Evolutionary conservation across 1,139 yeast genomes (phyloP).

Genomic region (Pichia sp.): DNA sequence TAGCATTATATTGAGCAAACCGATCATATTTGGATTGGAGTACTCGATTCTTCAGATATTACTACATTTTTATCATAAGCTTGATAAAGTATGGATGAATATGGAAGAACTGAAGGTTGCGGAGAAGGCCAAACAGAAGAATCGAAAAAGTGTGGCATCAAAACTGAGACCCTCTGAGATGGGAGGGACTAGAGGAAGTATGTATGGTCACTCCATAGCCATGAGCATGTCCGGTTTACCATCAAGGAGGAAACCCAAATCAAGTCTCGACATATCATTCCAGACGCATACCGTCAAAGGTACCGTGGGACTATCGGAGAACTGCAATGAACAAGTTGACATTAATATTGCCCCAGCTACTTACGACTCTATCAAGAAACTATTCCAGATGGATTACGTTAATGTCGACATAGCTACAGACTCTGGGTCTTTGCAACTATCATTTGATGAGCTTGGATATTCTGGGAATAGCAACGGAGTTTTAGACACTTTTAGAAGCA

Average conservation of each 20-base stretch:
- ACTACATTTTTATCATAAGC: not conserved
- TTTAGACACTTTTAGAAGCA: slow-evolving; percentile 2
- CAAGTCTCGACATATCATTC: not conserved
- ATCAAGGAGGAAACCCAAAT: too few relatives aligned
- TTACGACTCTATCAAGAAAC: slow-evolving; percentile 3
- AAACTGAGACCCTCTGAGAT: too few relatives aligned
- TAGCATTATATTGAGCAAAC: slow-evolving; percentile 37
- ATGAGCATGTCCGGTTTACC: too few relatives aligned
- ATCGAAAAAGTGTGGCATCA: too few relatives aligned
- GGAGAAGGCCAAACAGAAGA: too few relatives aligned
- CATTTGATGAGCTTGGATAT: slow-evolving; percentile 1
- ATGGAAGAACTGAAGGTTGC: not conserved
- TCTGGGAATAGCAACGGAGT: not conserved
- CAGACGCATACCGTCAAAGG: slow-evolving; percentile 2
- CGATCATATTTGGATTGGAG: slow-evolving; percentile 32
- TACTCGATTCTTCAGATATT: slow-evolving; percentile 1
- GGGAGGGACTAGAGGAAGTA: too few relatives aligned
- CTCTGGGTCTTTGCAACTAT: not conserved
- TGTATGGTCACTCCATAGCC: too few relatives aligned
- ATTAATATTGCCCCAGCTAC: slow-evolving; percentile 2
- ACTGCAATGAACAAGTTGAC: slow-evolving; percentile 1
- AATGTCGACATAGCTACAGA: not conserved
- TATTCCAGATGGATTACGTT: not conserved
- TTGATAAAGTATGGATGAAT: not conserved
- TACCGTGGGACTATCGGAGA: not conserved